These are phyloP conservation scores for Tanacetum coccineum DNA, from an alignment of 129 eudicot species.

Conservation along the genomic window DNA sequence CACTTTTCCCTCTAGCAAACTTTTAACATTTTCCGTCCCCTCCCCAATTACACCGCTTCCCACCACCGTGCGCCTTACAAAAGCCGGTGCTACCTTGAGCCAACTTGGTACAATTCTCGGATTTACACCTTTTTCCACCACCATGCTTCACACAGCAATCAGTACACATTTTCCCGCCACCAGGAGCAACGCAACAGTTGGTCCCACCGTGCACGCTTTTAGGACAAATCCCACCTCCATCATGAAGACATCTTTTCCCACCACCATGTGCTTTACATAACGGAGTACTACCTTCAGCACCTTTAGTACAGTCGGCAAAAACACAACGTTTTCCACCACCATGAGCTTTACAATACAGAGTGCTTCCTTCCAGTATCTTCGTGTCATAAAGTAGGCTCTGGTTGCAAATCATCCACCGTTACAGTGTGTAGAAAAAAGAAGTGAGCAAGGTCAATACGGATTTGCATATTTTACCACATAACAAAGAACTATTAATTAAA, in stretches of 20 bases:
- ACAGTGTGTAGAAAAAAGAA: no score
- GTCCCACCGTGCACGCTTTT: no score
- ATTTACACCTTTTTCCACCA: slow-evolving; percentile 83
- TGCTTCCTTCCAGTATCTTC: slow-evolving; percentile 92
- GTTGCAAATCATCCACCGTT: slow-evolving; percentile 58
- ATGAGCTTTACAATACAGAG: slow-evolving; percentile 79
- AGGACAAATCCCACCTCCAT: no score
- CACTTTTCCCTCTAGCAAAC: slow-evolving; percentile 90
- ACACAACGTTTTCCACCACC: no score
- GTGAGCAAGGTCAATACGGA: no score
- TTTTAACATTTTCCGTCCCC: slow-evolving; percentile 87
- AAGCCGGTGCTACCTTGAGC: slow-evolving; percentile 97
- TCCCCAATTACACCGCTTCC: slow-evolving; percentile 83
- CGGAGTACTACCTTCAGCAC: no score
- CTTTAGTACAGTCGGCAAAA: no score
- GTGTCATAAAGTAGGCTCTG: slow-evolving; percentile 83
- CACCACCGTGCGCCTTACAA: no score
- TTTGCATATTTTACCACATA: slow-evolving; percentile 2
- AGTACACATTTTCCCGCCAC: slow-evolving; percentile 96
- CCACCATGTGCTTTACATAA: no score
- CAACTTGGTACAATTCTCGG: slow-evolving; percentile 70
- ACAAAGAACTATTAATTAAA: background rate
- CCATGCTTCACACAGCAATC: slow-evolving; percentile 93
- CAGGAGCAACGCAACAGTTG: slow-evolving; percentile 86
- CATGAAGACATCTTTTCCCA: no score